Evolutionary conservation across 23 red algal species (phyloP).

Genomic region (Gracilaria vermiculophylla): DNA sequence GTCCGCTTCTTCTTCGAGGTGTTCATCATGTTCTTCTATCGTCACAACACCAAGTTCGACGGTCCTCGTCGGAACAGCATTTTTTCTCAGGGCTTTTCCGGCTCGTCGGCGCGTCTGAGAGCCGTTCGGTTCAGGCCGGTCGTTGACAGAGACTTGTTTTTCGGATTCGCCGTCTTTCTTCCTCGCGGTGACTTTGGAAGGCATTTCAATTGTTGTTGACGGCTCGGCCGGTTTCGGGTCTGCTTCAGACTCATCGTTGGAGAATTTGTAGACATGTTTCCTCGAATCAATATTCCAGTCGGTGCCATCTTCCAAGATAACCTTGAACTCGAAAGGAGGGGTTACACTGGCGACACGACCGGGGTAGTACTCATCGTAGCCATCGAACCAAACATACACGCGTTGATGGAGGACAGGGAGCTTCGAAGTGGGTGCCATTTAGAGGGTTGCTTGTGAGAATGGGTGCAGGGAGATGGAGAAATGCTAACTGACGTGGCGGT

Average conservation of each 20-base stretch:
- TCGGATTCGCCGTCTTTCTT: slow-evolving; percentile 1
- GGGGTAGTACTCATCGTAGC: slow-evolving; percentile 57
- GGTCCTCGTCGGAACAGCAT: background rate
- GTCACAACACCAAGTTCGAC: background rate
- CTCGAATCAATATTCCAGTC: slow-evolving; percentile 37
- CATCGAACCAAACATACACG: slow-evolving; percentile 52
- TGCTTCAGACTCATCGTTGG: background rate
- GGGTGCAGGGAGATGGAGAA: too few species aligned
- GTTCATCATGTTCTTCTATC: background rate
- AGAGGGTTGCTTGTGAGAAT: background rate
- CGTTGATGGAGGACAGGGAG: slow-evolving; percentile 29
- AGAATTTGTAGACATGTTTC: slow-evolving; percentile 48
- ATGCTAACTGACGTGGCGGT: too few species aligned
- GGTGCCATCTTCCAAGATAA: slow-evolving; percentile 56
- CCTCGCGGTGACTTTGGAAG: background rate
- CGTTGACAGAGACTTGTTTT: slow-evolving; percentile 19
- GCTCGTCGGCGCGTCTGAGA: background rate
- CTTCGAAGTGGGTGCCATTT: background rate
- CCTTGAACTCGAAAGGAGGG: slow-evolving; percentile 44
- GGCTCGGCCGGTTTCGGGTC: background rate
- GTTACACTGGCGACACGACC: slow-evolving; percentile 16
- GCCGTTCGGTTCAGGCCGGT: slow-evolving; percentile 6
- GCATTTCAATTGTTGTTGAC: background rate
- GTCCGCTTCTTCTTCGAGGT: background rate
- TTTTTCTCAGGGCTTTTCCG: slow-evolving; percentile 18